These are phyloP conservation scores for Oryza meridionalis DNA, from an alignment of 176 grass and related monocot species.

Conservation along the genomic window DNA sequence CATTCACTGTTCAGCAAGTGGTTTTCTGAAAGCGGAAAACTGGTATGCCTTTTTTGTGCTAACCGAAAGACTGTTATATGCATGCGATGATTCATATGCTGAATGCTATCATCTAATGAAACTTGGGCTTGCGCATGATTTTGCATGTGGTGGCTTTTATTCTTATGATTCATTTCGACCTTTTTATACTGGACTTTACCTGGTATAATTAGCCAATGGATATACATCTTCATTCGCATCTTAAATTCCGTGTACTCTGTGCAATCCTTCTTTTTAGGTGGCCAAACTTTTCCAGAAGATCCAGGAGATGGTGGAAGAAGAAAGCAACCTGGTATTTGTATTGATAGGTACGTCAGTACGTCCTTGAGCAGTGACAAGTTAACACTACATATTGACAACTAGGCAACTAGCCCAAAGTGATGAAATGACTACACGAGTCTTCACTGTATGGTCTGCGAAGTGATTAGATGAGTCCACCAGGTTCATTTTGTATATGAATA, in stretches of 20 bases:
- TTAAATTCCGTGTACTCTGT: constrained; percentile 11
- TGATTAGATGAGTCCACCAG: constrained; percentile 5
- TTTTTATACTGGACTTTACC: constrained; percentile 16
- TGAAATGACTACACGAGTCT: background rate
- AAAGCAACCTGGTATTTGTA: constrained; percentile 93
- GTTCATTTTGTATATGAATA: constrained; percentile 25
- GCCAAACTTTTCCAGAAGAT: constrained; percentile 99
- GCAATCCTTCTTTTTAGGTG: constrained; percentile 59
- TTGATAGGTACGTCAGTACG: constrained; percentile 94
- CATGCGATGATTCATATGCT: constrained; percentile 18
- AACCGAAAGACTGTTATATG: background rate
- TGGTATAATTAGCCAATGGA: constrained; percentile 5
- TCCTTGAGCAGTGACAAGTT: background rate
- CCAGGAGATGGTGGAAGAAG: constrained; percentile 99
- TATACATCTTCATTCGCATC: constrained; percentile 20
- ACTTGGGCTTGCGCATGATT: constrained; percentile 12
- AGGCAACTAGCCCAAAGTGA: constrained; percentile 19
- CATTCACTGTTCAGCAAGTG: constrained; percentile 99
- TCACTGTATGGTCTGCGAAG: constrained; percentile 5
- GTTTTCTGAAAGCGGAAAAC: constrained; percentile 99
- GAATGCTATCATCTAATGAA: background rate
- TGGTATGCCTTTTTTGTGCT: constrained; percentile 67
- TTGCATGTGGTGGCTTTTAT: background rate
- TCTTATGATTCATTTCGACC: background rate
- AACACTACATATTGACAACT: constrained; percentile 7